Conservation (phyloP, 75 land plant genomes). For the Cunninghamia lanceolata region DNA sequence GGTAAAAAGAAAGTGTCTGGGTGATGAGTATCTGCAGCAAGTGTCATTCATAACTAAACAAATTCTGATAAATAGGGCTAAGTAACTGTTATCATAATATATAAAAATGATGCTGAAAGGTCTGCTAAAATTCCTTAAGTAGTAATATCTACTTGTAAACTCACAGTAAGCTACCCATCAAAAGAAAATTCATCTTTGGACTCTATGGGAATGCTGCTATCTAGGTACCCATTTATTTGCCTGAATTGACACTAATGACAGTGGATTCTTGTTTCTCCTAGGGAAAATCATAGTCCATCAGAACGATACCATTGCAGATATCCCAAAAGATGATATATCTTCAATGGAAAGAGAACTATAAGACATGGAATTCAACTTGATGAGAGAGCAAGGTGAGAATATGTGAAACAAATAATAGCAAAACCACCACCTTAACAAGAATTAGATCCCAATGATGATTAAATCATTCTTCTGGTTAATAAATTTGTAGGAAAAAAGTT, state of each 20-base stretch:
- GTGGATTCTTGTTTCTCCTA: background rate
- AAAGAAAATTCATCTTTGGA: background rate
- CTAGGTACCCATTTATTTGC: background rate
- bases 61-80: background rate
- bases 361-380: background rate
- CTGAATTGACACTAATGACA: background rate
- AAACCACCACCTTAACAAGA: background rate
- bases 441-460: background rate
- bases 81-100: background rate
- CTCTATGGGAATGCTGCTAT: background rate
- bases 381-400: background rate
- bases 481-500: background rate
- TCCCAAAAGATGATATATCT: background rate
- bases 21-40: background rate
- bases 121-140: background rate
- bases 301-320: background rate
- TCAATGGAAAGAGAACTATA: background rate
- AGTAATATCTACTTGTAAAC: background rate
- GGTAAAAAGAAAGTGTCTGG: background rate
- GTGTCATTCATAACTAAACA: background rate
- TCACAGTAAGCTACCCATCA: background rate
- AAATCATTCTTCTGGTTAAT: background rate
- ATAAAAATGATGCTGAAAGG: background rate
- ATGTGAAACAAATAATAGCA: background rate
- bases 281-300: background rate